Percentiles rank a stretch among this genome's conserved stretches.
These are phyloP conservation scores for Colletotrichum filicis DNA, from an alignment of 2,329 filamentous ascomycete species.

Conservation along the genomic window DNA sequence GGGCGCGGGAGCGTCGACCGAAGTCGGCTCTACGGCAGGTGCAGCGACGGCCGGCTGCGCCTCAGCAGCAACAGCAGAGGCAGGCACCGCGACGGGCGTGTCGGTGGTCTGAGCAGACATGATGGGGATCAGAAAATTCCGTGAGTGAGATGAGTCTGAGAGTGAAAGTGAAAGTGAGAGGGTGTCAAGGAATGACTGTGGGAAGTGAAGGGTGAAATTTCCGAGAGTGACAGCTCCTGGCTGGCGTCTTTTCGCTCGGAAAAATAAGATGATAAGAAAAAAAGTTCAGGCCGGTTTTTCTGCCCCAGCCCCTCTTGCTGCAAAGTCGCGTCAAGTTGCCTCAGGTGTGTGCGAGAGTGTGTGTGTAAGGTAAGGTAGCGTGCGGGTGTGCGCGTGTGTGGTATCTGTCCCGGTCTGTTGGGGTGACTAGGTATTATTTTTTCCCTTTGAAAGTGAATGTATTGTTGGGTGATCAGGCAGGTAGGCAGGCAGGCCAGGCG, in stretches of 20 bases:
- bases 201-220: neutral
- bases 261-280: neutral
- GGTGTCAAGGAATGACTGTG: neutral
- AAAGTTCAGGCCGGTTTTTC: neutral
- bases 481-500: neutral
- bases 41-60: conserved; percentile 32
- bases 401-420: neutral
- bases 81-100: conserved; percentile 17
- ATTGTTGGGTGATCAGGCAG: neutral
- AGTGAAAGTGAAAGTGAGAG: neutral
- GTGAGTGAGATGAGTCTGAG: neutral
- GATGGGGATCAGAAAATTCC: conserved; percentile 18
- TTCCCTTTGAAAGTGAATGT: neutral
- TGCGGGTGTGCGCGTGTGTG: conserved; percentile 2
- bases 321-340: conserved; percentile 10
- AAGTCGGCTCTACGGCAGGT: conserved; percentile 32
- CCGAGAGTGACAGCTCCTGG: neutral
- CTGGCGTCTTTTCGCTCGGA: neutral
- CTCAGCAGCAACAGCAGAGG: conserved; percentile 1
- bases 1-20: conserved; percentile 21
- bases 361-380: neutral
- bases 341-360: conserved; percentile 7
- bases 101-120: conserved; percentile 43
- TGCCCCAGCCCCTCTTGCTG: conserved; percentile 15
- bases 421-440: neutral